These are phyloP conservation scores for Phytophthora pinifolia DNA, from an alignment of 352 stramenopile species.

Conservation along the genomic window DNA sequence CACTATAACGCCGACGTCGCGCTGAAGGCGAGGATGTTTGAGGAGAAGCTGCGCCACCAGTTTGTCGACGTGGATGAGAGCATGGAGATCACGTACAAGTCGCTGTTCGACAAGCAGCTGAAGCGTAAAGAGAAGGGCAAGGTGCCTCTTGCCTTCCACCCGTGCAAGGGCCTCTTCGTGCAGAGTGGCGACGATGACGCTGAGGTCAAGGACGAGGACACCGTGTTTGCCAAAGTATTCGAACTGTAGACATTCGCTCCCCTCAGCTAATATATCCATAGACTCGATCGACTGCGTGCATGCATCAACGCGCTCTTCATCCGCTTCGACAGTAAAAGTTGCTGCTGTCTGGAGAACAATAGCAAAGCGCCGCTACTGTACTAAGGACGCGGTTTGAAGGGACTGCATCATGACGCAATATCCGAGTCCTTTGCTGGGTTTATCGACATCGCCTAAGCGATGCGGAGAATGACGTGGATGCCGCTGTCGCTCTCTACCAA, in stretches of 20 bases:
- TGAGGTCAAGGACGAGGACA: conserved; percentile 30
- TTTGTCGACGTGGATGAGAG: conserved; percentile 76
- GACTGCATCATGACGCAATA: neutral
- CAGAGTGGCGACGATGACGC: conserved; percentile 10
- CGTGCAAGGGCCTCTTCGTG: conserved; percentile 60
- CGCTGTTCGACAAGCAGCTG: conserved; percentile 72
- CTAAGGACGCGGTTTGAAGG: no score
- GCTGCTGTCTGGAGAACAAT: no score
- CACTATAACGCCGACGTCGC: conserved; percentile 96
- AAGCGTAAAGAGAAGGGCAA: conserved; percentile 85
- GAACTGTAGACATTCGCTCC: conserved; percentile 52
- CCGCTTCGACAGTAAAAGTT: neutral
- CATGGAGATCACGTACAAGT: conserved; percentile 84
- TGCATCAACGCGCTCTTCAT: neutral
- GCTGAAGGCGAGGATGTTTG: conserved; percentile 90
- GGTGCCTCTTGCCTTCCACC: conserved; percentile 70
- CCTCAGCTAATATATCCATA: conserved; percentile 40
- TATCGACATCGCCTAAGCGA: conserved; percentile 33
- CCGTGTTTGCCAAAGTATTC: conserved; percentile 72
- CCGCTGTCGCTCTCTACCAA: conserved; percentile 96
- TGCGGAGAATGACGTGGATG: conserved; percentile 96
- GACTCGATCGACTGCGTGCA: conserved; percentile 21
- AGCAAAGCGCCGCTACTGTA: no score
- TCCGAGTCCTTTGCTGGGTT: conserved; percentile 8
- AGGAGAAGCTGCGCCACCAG: conserved; percentile 79